Conservation (phyloP, 805 yeast species). For the Candida montana region DNA sequence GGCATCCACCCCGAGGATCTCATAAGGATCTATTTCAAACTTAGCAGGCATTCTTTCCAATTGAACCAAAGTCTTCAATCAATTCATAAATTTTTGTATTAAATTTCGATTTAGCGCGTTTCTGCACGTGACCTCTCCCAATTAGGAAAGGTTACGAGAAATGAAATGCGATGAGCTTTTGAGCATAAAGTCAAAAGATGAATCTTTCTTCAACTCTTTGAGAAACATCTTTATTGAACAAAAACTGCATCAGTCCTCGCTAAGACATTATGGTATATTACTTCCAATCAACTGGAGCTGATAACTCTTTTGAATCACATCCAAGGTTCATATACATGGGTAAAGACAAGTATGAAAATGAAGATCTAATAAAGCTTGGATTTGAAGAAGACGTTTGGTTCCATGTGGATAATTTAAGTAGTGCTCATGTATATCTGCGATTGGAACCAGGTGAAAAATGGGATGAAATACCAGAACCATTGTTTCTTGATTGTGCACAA, state of each 20-base stretch:
- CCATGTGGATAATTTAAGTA: slow-evolving; percentile 70
- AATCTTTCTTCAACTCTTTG: too few relatives aligned
- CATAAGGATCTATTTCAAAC: slow-evolving; percentile 60
- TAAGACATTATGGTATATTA: slow-evolving; percentile 50
- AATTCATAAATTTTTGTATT: too few relatives aligned
- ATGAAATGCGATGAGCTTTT: too few relatives aligned
- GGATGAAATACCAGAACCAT: slow-evolving; percentile 45
- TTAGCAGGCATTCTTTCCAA: slow-evolving; percentile 28
- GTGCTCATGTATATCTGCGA: slow-evolving; percentile 73
- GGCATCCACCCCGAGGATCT: slow-evolving; percentile 37
- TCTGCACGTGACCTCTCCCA: too few relatives aligned
- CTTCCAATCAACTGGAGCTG: slow-evolving; percentile 32
- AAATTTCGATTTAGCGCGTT: too few relatives aligned
- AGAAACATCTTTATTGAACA: too few relatives aligned
- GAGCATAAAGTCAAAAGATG: too few relatives aligned
- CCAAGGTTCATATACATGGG: slow-evolving; percentile 57
- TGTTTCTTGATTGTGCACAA: slow-evolving; percentile 58
- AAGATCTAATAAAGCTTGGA: slow-evolving; percentile 55
- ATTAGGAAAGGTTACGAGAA: too few relatives aligned
- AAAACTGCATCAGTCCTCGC: too few relatives aligned
- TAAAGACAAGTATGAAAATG: slow-evolving; percentile 68
- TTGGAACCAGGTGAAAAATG: slow-evolving; percentile 40
- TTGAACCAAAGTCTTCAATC: too few relatives aligned
- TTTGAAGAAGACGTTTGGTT: slow-evolving; percentile 70
- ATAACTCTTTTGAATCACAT: slow-evolving; percentile 25